Evolutionary conservation across 192 early-diverging fungal species (phyloP), one percentile per base, ranked within the genome.

Genomic region (Paraglomus brasilianum): DNA sequence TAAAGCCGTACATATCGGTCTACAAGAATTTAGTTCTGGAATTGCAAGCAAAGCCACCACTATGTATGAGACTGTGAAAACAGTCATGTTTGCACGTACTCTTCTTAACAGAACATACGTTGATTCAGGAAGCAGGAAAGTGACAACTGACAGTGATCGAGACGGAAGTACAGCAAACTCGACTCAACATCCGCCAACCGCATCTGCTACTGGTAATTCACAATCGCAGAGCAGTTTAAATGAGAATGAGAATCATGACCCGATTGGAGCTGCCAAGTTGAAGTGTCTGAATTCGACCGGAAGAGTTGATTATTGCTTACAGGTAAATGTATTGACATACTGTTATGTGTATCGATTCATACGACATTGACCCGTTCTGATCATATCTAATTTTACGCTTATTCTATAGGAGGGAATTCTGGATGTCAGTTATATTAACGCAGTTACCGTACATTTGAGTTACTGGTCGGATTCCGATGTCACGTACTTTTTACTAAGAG

Each of bases 1-100:
- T 5, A 91, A 82, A 56, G 83, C 83, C 59, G 77, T 85, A 8
- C 76, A 91, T 22, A 77, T 86, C 49, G 92, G 86, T 6, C 83
- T 89, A 59, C 81, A 85, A 51, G 88, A 91, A 52, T 78, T 92
- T 5, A 75, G 87, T 5, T 83, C 74, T n/a, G 89, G 84, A 41
- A 77, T 93, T 21, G 88, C 89, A 48, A 85, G 81, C 45, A 73
- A 83, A 15, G 88, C 88, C 17, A 83, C 82, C 1, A 87, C 80
- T 38, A 87, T 92, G 81, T 83, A 87, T 52, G 85, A 86, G 51
- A 76, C 81, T 0, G 75, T 88, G 17, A 82, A 80, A 21, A 86
- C 82, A 30, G 81, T 80, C n/a, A 55, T 81, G n/a, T 79, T 86
- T 56, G 85, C 81, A 49, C 77, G 81, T 7, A 83, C 50, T 30